phyloP scores from a whole-genome alignment of 2,329 filamentous ascomycete species.

The Zopfia rhizophila region DNA sequence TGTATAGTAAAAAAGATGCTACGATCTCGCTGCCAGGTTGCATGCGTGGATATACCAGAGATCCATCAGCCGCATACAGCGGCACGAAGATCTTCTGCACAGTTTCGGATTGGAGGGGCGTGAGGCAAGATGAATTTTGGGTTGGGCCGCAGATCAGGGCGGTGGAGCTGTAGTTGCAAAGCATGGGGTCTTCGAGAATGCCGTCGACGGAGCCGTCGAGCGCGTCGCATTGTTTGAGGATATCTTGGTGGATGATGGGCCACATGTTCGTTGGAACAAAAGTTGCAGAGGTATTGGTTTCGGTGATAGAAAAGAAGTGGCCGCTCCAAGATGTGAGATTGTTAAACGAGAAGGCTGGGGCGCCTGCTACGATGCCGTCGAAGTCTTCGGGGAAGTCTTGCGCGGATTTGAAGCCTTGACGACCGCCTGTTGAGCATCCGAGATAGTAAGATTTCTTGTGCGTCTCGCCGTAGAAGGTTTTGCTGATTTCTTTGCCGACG shows the following conservation, averaged over 20 bases:
- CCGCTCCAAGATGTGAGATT: conserved; percentile 9
- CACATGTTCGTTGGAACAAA: conserved; percentile 55
- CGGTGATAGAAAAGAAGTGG: conserved; percentile 8
- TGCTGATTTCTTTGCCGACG: conserved; percentile 54
- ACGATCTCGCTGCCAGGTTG: conserved; percentile 59
- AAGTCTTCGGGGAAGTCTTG: conserved; percentile 28
- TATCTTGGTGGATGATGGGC: conserved; percentile 54
- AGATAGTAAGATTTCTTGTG: conserved; percentile 54
- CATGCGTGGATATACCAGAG: conserved; percentile 62
- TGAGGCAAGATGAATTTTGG: conserved; percentile 56
- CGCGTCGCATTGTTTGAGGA: conserved; percentile 61
- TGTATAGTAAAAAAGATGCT: conserved; percentile 51
- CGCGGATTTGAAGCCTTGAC: conserved; percentile 20
- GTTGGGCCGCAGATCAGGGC: conserved; percentile 50
- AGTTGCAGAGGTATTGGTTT: conserved; percentile 36
- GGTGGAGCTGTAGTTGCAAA: conserved; percentile 57
- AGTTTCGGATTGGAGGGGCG: conserved; percentile 54
- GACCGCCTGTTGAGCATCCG: conserved; percentile 50
- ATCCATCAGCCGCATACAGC: conserved; percentile 55
- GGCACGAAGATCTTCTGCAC: conserved; percentile 57
- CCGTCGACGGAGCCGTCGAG: conserved; percentile 62
- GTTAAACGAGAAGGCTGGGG: conserved; percentile 16
- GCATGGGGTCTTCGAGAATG: conserved; percentile 58
- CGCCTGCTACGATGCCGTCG: conserved; percentile 27
- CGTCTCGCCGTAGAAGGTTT: conserved; percentile 52